These are phyloP conservation scores for Vicia villosa DNA, from an alignment of 306 rosid species.

Conservation along the genomic window DNA sequence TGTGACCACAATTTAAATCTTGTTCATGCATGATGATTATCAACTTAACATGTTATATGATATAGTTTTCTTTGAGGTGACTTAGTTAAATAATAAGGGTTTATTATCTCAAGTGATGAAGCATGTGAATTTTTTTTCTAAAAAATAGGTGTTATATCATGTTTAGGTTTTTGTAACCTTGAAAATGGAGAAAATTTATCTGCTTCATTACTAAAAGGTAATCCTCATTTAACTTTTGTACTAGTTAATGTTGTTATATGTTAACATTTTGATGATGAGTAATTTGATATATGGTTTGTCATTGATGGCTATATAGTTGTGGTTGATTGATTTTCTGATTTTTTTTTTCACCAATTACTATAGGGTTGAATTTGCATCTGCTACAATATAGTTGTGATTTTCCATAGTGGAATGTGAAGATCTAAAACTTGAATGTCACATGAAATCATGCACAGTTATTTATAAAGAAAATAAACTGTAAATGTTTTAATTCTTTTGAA, in stretches of 20 bases:
- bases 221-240: constrained; percentile 33
- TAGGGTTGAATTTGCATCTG: too few species aligned
- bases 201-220: constrained; percentile 67
- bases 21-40: background rate
- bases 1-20: background rate
- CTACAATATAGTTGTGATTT: background rate
- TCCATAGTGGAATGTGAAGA: background rate
- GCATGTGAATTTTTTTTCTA: constrained; percentile 72
- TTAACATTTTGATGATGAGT: background rate
- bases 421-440: background rate
- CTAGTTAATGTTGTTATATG: background rate
- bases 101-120: constrained; percentile 63
- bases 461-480: background rate
- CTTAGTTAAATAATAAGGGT: constrained; percentile 43
- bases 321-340: background rate
- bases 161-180: constrained; percentile 20
- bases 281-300: background rate
- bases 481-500: background rate
- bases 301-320: background rate
- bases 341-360: too few species aligned
- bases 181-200: constrained; percentile 64
- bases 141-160: constrained; percentile 18
- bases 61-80: constrained; percentile 22
- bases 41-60: constrained; percentile 17
- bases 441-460: constrained; percentile 7